Percentiles rank a stretch among this genome's conserved stretches.
phyloP scores from a whole-genome alignment of 208 protist species.

The Tetramitus jugosus region DNA sequence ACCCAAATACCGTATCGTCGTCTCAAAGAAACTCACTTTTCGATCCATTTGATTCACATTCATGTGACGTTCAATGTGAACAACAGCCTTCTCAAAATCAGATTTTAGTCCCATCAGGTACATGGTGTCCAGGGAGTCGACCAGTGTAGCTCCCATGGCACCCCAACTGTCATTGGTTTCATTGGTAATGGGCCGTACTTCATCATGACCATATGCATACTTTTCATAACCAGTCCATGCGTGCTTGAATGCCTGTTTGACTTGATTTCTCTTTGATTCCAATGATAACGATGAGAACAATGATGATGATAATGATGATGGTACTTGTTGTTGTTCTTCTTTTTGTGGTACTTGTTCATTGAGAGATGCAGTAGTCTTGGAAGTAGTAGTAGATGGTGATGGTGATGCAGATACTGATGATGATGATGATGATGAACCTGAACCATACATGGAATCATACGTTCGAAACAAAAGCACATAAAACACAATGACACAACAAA shows the following conservation, averaged over 20 bases:
- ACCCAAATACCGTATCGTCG: conserved; percentile 62
- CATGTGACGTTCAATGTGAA: conserved; percentile 44
- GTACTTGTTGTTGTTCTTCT: not conserved
- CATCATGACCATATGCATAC: conserved; percentile 64
- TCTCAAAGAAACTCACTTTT: conserved; percentile 60
- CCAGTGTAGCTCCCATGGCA: conserved; percentile 53
- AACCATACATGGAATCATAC: not conserved
- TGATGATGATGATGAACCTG: not conserved
- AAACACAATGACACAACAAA: too few species aligned
- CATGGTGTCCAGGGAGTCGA: conserved; percentile 67
- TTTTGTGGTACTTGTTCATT: not conserved
- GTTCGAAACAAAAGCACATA: too few species aligned
- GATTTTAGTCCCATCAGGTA: conserved; percentile 57
- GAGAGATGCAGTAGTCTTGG: not conserved
- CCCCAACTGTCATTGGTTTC: conserved; percentile 25
- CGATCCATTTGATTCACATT: not conserved
- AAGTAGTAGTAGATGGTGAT: not conserved
- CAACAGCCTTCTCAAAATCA: conserved; percentile 44
- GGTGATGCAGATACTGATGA: not conserved
- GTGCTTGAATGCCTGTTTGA: conserved; percentile 31
- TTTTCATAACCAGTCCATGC: conserved; percentile 51
- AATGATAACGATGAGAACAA: not conserved
- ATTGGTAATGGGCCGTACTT: conserved; percentile 49
- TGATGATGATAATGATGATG: not conserved
- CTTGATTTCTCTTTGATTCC: not conserved